phyloP scores from a whole-genome alignment of 1,284 basidiomycete species.

The Cryptococcus hybrid region DNA sequence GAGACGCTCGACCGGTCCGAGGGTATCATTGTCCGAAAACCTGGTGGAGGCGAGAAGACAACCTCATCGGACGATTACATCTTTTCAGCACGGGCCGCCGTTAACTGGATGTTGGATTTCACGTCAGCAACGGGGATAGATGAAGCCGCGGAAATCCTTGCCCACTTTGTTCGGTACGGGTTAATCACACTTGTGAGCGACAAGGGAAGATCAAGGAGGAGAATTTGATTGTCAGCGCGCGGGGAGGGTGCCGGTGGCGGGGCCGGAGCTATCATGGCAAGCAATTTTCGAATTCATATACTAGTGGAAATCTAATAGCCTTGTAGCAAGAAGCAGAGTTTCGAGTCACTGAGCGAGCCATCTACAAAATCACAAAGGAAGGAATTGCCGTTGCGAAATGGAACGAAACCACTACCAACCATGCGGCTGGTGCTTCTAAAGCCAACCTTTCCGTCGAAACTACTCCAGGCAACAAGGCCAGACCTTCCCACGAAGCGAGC shows the following conservation, averaged over 20 bases:
- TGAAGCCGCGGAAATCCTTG: slow-evolving; percentile 95
- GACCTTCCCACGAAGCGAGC: slow-evolving; percentile 4
- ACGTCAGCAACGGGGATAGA: slow-evolving; percentile 94
- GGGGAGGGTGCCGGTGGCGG: slow-evolving; percentile 44
- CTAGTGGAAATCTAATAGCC: not conserved
- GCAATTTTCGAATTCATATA: slow-evolving; percentile 3
- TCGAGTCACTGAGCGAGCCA: slow-evolving; percentile 88
- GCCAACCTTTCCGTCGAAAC: slow-evolving; percentile 18
- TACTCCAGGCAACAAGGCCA: slow-evolving; percentile 4
- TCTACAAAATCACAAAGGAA: slow-evolving; percentile 91
- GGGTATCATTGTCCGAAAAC: slow-evolving; percentile 49
- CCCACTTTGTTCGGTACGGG: slow-evolving; percentile 95
- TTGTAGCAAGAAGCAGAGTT: slow-evolving; percentile 86
- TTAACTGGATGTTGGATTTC: slow-evolving; percentile 98
- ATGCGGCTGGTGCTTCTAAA: slow-evolving; percentile 9
- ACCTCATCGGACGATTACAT: slow-evolving; percentile 59
- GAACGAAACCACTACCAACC: slow-evolving; percentile 53
- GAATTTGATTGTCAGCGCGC: slow-evolving; percentile 81
- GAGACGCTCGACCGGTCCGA: slow-evolving; percentile 52
- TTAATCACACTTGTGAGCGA: slow-evolving; percentile 73
- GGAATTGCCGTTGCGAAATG: slow-evolving; percentile 81
- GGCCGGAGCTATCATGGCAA: slow-evolving; percentile 41
- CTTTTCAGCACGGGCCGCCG: slow-evolving; percentile 79
- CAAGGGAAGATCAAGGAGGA: slow-evolving; percentile 74
- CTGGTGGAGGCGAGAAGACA: slow-evolving; percentile 5